Percentiles rank a stretch among this genome's conserved stretches.
phyloP scores from a whole-genome alignment of 2,329 filamentous ascomycete genomes.

The Tothia fuscella region DNA sequence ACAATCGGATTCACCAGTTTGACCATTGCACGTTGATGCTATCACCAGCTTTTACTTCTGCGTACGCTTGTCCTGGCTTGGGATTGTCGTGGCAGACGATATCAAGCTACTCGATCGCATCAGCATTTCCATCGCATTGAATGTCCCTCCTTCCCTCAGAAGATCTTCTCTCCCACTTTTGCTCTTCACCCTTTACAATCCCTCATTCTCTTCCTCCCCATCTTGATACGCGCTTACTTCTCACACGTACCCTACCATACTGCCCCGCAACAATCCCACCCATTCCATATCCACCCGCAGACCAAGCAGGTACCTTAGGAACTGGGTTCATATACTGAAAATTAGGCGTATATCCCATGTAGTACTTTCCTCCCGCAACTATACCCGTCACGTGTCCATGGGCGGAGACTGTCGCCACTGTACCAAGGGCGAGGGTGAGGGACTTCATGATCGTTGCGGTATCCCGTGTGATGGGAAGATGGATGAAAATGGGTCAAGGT shows the following conservation, averaged over 20 bases:
- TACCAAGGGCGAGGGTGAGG: too few relatives aligned
- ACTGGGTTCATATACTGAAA: constrained; percentile 20
- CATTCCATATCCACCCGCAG: constrained; percentile 18
- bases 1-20: too few relatives aligned
- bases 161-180: too few relatives aligned
- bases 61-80: constrained; percentile 37
- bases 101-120: constrained; percentile 28
- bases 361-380: constrained; percentile 35
- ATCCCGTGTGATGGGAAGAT: too few relatives aligned
- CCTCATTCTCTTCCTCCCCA: too few relatives aligned
- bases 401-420: constrained; percentile 29
- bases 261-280: constrained; percentile 28
- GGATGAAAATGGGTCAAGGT: too few relatives aligned
- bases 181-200: too few relatives aligned
- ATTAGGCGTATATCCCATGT: constrained; percentile 31
- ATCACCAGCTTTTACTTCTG: constrained; percentile 46
- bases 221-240: too few relatives aligned
- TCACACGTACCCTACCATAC: constrained; percentile 16
- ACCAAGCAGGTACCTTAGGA: constrained; percentile 6
- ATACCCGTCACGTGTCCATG: constrained; percentile 36
- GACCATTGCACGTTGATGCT: constrained; percentile 50
- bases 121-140: constrained; percentile 43
- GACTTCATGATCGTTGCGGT: too few relatives aligned
- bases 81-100: constrained; percentile 52
- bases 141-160: constrained; percentile 31